Conservation (phyloP, 108 stramenopile genomes). For the Parietichytrium sp. region DNA sequence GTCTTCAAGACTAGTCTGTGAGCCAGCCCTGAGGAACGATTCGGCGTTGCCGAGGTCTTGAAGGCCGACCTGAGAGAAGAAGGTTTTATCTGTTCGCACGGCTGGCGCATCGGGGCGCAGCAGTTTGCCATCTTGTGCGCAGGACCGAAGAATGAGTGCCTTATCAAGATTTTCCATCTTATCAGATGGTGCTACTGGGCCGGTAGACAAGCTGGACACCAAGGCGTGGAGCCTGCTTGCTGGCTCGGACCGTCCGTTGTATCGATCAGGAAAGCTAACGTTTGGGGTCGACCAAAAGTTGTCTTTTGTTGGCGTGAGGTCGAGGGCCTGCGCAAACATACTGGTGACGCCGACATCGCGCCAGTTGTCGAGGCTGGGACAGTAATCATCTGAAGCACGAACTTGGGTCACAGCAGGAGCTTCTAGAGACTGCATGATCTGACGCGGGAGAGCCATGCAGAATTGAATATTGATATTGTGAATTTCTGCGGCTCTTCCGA, state of each 20-base stretch:
- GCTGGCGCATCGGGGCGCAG: too few relatives aligned
- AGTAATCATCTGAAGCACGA: slow-evolving; percentile 57
- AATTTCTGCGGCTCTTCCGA: slow-evolving; percentile 48
- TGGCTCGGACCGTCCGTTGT: background rate
- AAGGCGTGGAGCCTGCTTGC: background rate
- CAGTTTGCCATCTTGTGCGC: background rate
- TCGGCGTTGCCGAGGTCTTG: too few relatives aligned
- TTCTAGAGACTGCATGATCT: slow-evolving; percentile 48
- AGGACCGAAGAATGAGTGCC: background rate
- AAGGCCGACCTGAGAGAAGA: too few relatives aligned
- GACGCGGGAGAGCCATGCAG: slow-evolving; percentile 55
- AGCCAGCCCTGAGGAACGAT: too few relatives aligned
- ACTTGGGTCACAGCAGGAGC: slow-evolving; percentile 53
- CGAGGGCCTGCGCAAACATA: slow-evolving; percentile 52
- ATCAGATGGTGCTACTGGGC: slow-evolving; percentile 24
- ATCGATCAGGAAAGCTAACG: slow-evolving; percentile 36
- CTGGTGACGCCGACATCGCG: slow-evolving; percentile 40
- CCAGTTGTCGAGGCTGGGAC: background rate
- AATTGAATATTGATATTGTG: slow-evolving; percentile 50
- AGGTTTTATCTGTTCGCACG: too few relatives aligned
- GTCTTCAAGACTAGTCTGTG: too few relatives aligned
- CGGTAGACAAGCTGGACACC: background rate
- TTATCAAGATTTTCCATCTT: background rate
- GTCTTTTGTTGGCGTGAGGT: slow-evolving; percentile 55
- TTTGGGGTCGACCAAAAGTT: slow-evolving; percentile 42